These are phyloP conservation scores for Gynostemma pentaphyllum DNA, from an alignment of 306 rosid species.

Conservation along the genomic window DNA sequence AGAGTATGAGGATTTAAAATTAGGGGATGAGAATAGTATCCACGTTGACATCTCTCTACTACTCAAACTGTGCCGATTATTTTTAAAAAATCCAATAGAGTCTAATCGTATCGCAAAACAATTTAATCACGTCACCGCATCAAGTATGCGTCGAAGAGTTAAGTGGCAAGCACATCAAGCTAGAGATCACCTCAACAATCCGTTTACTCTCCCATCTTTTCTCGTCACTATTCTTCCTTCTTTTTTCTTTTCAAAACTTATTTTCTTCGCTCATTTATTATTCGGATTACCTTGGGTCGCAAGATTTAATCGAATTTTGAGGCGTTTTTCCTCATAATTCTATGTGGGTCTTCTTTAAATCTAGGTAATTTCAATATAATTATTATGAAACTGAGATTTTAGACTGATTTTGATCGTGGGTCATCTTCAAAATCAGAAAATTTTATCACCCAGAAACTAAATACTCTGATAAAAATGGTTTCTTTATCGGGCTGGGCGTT, in stretches of 20 bases:
- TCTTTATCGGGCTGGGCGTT: conserved; percentile 34
- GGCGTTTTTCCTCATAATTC: neutral
- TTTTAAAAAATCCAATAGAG: too few relatives aligned
- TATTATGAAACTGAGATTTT: neutral
- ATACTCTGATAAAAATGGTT: conserved; percentile 29
- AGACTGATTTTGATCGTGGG: neutral
- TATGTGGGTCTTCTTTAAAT: neutral
- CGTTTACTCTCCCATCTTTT: neutral
- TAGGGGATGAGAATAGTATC: too few relatives aligned
- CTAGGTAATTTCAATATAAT: neutral
- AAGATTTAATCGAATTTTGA: neutral
- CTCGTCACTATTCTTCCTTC: neutral
- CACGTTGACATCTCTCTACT: too few relatives aligned
- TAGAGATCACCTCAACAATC: neutral
- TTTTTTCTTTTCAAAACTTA: neutral
- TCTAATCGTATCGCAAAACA: too few relatives aligned
- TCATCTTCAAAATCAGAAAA: conserved; percentile 11
- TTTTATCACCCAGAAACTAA: neutral
- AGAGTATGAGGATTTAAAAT: too few relatives aligned
- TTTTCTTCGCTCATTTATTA: neutral
- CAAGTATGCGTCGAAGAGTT: neutral
- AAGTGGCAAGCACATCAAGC: neutral
- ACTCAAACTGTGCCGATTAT: too few relatives aligned
- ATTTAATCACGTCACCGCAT: neutral
- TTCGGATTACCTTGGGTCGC: neutral